Evolutionary conservation across 305 asterid genomes (phyloP), one percentile per base, ranked within the genome.

Genomic region (Euphrasia arctica): DNA sequence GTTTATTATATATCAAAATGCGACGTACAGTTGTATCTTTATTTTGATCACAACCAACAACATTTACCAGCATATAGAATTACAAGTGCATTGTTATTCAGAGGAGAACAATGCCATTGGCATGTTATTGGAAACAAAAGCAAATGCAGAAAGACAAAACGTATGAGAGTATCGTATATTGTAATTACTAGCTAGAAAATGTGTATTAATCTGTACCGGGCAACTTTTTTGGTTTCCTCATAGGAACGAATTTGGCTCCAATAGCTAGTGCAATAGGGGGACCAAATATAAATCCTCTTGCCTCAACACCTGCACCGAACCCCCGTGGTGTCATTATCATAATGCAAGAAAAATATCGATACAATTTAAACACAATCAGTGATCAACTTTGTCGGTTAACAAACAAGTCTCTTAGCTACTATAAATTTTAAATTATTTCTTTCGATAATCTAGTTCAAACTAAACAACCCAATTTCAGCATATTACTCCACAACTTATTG

Each of bases 181-280:
- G 58, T 52, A 52, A 18, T 14, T 18, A 18, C 12, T 22, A 18
- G 22, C 22, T 18, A 18, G 22, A 18, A n/a, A 12, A 31, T 63
- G 64, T 39, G 6, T 32, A 66, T 62, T 57, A 60, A 63, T 48
- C 72, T 32, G 9, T 79, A 91, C 97, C 98, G 13, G 96, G 98
- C 54, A 92, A 66, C 45, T 92, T 92, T 69, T 85, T 87, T 54
- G 98, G 98, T 74, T 92, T 92, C 69, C 98, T 85, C 90, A 92
- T 70, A 2, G 97, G 96, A 70, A 87, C 95, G 68, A 91, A 89
- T 68, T 91, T 91, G 9, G 96, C 95, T 62, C 95, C 98, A 51
- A 92, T 83, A 48, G 96, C 97, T 83, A 92, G 73, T 28, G 98
- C 98, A 66, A 92, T 92, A 13, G 98, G 98, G 78, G 98, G 93